Base-by-base conservation (phyloP, 2,329 filamentous ascomycete genomes). In the Trichoderma sp. region DNA sequence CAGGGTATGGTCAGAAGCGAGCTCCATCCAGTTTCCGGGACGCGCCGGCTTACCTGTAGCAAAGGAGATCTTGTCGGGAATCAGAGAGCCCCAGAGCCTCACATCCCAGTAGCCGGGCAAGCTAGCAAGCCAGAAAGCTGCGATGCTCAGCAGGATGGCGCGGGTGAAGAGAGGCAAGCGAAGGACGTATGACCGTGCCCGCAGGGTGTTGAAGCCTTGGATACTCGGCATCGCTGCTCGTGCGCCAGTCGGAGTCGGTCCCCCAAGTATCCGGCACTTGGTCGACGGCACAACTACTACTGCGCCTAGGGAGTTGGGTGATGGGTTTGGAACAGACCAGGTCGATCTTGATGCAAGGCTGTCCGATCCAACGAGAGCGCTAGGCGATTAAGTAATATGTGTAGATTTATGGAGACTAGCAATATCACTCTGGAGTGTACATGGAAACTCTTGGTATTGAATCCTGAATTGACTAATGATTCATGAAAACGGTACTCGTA, bases 131-230 rank as follows among this genome's bases (percentile, higher is more conserved):
- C 90, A 96, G 50, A 75, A 69, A 4, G 66, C 68, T 39, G 90
- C 73, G 65, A 96, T 90, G 51, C 88, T 78, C 4, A 88, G 72
- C 21, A 93, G 75, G 15, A 93, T 84, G 19, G 84, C 77, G 58
- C 93, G 87, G 28, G 95, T 97, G 75, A 95, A 93, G 1, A 98
- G 82, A 43, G 95, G 94, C n/a, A 98, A 82, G 56, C 93, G 89
- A 67, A 91, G 82, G 69, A 96, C 73, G 76, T 96, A 97, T 9
- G 91, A 91, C 69, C 92, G 89, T 71, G 93, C 83, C 70, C 92
- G 88, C 67, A 84, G 77, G 39, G 89, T 86, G 78, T 88, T 93
- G 78, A 67, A 65, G 45, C 48, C 62, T 56, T 65, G 74, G 43
- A 77, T 69, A 67, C 71, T 72, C 58, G 75, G 73, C 73, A 77